A percentile compares a stretch with the other conserved stretches of the same genome.
phyloP scores from a whole-genome alignment of 768 basidiomycete genomes.

The Termitomyces sp. region DNA sequence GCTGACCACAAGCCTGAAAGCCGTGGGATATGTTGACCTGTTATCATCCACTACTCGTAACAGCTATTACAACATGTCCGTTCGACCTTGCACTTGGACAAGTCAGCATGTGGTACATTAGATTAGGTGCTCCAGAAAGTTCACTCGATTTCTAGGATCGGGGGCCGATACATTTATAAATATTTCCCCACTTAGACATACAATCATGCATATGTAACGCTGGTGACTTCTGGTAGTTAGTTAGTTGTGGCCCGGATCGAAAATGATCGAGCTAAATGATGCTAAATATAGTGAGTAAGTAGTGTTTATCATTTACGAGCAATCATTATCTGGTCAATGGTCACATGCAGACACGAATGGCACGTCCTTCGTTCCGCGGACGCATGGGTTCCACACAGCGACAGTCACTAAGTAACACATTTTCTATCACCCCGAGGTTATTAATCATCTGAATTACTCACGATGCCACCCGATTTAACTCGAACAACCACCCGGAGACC shows the following conservation, averaged over 20 bases:
- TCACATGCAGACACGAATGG: slow-evolving; percentile 4
- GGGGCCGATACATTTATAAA: too few species aligned
- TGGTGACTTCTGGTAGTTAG: too few species aligned
- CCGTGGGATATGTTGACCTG: background rate
- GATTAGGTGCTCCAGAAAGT: too few species aligned
- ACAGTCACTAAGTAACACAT: background rate
- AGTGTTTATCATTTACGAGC: too few species aligned
- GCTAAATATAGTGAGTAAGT: background rate
- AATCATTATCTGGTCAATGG: background rate
- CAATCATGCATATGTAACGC: too few species aligned
- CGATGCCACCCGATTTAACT: slow-evolving; percentile 44
- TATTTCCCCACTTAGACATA: too few species aligned
- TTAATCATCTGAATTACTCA: background rate
- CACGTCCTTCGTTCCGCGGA: background rate
- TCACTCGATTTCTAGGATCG: too few species aligned
- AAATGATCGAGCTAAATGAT: background rate
- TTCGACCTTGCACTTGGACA: background rate
- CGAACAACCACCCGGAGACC: slow-evolving; percentile 34
- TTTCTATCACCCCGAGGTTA: background rate
- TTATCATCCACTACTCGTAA: background rate
- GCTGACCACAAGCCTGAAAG: background rate
- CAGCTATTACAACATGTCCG: background rate
- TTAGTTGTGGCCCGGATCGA: background rate
- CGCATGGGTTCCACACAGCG: background rate
- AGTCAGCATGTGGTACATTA: background rate